Conservation (phyloP, 148 eudicot genomes). For the Chenopodium quinoa region DNA sequence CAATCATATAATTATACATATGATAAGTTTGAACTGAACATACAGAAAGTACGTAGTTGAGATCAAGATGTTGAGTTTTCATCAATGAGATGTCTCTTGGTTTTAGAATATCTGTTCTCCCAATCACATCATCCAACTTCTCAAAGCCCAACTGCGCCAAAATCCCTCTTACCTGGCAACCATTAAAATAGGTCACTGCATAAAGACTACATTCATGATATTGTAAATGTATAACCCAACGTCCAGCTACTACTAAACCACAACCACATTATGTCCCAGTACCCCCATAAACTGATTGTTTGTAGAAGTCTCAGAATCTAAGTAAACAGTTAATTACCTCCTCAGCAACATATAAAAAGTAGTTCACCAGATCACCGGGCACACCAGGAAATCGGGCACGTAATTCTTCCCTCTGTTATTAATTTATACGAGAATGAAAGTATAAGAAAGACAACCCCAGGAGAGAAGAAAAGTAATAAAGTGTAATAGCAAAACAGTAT, state of each 20-base stretch:
- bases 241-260: background rate
- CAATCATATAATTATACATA: background rate
- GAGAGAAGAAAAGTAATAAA: background rate
- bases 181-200: conserved; percentile 2
- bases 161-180: conserved; percentile 81
- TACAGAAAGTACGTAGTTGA: conserved; percentile 76
- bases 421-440: conserved; percentile 11
- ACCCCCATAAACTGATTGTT: background rate
- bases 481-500: background rate
- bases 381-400: conserved; percentile 99
- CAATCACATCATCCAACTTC: conserved; percentile 89
- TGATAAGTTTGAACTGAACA: conserved; percentile 26
- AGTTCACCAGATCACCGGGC: conserved; percentile 98
- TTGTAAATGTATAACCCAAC: background rate
- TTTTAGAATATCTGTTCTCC: conserved; percentile 78
- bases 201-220: background rate
- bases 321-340: conserved; percentile 50
- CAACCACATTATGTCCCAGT: background rate
- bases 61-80: conserved; percentile 99
- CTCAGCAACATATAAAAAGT: conserved; percentile 93
- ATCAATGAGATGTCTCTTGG: conserved; percentile 85
- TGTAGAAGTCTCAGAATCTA: background rate
- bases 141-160: conserved; percentile 94
- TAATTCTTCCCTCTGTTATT: conserved; percentile 82
- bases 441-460: background rate